phyloP scores from a whole-genome alignment of 306 rosid species.

The Cicer judaicum region DNA sequence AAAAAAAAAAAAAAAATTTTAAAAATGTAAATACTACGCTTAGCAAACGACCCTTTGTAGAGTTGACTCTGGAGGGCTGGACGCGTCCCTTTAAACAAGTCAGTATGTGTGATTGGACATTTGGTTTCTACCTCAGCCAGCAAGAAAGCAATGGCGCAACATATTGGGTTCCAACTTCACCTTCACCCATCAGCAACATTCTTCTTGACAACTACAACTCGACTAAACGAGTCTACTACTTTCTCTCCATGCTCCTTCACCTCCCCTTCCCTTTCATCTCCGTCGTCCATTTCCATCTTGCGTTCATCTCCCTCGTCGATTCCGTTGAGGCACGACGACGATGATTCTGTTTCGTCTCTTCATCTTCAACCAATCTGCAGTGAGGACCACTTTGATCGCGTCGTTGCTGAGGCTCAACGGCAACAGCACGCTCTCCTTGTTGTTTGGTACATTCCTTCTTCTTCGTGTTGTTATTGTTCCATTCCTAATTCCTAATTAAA shows the following conservation, averaged over 20 bases:
- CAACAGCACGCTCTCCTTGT: background rate
- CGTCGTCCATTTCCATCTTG: slow-evolving; percentile 1
- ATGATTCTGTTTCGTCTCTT: background rate
- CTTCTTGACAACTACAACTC: background rate
- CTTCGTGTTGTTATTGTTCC: no score
- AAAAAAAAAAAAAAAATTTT: no score
- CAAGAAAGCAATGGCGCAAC: slow-evolving; percentile 13
- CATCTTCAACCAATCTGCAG: slow-evolving; percentile 22
- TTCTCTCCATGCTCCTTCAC: background rate
- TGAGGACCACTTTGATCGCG: slow-evolving; percentile 34
- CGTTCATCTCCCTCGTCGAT: background rate
- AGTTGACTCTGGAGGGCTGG: no score
- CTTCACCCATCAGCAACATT: background rate
- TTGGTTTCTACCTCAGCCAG: no score
- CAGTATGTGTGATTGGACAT: no score
- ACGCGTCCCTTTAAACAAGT: no score
- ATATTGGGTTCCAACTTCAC: background rate
- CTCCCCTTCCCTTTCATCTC: slow-evolving; percentile 6
- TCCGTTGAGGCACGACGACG: slow-evolving; percentile 18
- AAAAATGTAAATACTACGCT: no score
- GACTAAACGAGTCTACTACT: background rate
- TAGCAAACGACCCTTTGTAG: no score
- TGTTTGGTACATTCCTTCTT: slow-evolving; percentile 26
- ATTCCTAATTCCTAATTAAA: no score
- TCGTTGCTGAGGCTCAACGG: slow-evolving; percentile 16